Conservation (phyloP, 352 stramenopile species). For the Aphanomyces invadans region DNA sequence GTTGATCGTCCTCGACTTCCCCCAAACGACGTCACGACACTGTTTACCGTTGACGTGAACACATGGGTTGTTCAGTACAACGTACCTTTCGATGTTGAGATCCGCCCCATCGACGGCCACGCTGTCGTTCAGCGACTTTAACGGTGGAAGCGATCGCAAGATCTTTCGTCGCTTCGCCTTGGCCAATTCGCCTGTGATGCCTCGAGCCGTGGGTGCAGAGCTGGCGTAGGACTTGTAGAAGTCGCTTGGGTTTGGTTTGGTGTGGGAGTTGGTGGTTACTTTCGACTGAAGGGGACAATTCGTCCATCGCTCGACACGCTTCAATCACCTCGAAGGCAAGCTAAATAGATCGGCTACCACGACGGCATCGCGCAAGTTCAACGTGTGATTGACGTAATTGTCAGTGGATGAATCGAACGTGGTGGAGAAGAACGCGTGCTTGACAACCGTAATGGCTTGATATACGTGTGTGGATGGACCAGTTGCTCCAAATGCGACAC, state of each 20-base stretch:
- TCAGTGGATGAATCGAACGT: background rate
- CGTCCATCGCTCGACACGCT: background rate
- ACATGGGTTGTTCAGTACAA: background rate
- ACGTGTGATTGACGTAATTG: background rate
- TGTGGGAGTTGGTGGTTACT: background rate
- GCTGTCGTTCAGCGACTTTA: background rate
- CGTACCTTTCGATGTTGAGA: background rate
- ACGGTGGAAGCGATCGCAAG: background rate
- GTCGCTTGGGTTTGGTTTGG: background rate
- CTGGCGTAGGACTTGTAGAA: too few species aligned
- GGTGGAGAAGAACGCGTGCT: background rate
- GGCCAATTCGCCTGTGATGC: too few species aligned
- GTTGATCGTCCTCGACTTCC: background rate
- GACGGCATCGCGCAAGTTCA: background rate
- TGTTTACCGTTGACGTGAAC: background rate
- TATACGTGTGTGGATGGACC: background rate
- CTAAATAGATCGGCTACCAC: background rate
- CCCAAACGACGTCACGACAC: background rate
- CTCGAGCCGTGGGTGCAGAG: too few species aligned
- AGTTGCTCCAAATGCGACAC: background rate
- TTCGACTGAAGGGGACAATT: background rate
- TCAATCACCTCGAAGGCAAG: background rate
- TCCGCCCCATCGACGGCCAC: background rate
- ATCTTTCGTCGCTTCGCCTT: background rate
- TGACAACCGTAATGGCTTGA: background rate